phyloP scores from a whole-genome alignment of 805 yeast species.

The Candida nanaspora region DNA sequence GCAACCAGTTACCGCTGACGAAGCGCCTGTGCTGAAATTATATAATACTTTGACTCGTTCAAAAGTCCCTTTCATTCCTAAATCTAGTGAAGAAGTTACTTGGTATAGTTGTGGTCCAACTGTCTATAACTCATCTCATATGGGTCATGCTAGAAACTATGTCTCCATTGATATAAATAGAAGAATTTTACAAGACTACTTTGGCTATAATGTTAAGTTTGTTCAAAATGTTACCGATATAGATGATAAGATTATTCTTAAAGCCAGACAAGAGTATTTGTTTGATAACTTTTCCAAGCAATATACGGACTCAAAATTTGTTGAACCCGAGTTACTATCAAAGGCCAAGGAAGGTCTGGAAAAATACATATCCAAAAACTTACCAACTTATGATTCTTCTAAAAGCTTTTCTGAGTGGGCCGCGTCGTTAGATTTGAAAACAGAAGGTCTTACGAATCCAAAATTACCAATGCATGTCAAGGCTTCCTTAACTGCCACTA shows the following conservation, averaged over 20 bases:
- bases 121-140: slow-evolving; percentile 90
- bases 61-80: slow-evolving; percentile 75
- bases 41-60: slow-evolving; percentile 80
- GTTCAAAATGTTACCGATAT: slow-evolving; percentile 98
- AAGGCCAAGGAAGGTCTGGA: slow-evolving; percentile 38
- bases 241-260: slow-evolving; percentile 91
- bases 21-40: slow-evolving; percentile 45
- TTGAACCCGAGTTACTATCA: slow-evolving; percentile 29
- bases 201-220: slow-evolving; percentile 81
- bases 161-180: slow-evolving; percentile 92
- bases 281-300: slow-evolving; percentile 50
- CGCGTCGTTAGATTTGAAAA: slow-evolving; percentile 37
- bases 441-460: slow-evolving; percentile 53
- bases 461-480: slow-evolving; percentile 79
- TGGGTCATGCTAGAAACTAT: slow-evolving; percentile 98
- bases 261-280: slow-evolving; percentile 85
- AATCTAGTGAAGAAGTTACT: slow-evolving; percentile 53
- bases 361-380: slow-evolving; percentile 44
- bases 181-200: slow-evolving; percentile 81
- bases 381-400: slow-evolving; percentile 33
- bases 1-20: slow-evolving; percentile 15
- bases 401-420: slow-evolving; percentile 47
- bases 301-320: slow-evolving; percentile 18
- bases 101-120: slow-evolving; percentile 99
- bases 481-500: slow-evolving; percentile 48